These are phyloP conservation scores for Lunasporangiospora selenospora DNA, from an alignment of 192 early-diverging fungal genomes.

Conservation along the genomic window DNA sequence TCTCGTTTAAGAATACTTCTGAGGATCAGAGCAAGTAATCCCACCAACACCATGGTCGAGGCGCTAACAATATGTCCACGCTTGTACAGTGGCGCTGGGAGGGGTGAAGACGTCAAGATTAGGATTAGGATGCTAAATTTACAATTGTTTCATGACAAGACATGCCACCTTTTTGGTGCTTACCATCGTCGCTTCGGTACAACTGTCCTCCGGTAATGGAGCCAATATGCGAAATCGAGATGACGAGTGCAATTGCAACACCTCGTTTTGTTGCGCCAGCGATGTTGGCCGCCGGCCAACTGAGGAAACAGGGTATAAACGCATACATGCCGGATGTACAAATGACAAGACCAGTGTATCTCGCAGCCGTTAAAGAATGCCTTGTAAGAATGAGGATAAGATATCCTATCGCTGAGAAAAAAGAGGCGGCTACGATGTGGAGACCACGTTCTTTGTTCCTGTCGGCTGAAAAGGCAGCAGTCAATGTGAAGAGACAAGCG, in stretches of 20 bases:
- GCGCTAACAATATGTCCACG: slow-evolving; percentile 7
- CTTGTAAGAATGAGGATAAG: background rate
- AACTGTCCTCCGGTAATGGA: slow-evolving; percentile 71
- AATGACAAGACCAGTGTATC: background rate
- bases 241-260: slow-evolving; percentile 62
- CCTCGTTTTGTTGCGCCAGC: slow-evolving; percentile 70
- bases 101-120: no score
- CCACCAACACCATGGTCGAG: background rate
- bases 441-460: background rate
- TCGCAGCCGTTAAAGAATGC: slow-evolving; percentile 22
- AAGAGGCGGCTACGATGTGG: no score
- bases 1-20: background rate
- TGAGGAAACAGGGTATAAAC: slow-evolving; percentile 48
- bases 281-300: slow-evolving; percentile 60
- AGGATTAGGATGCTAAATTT: no score
- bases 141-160: no score
- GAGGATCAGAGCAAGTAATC: background rate
- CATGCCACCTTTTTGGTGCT: no score
- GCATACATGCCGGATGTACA: slow-evolving; percentile 15
- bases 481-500: no score
- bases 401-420: background rate
- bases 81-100: slow-evolving; percentile 2
- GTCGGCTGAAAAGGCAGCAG: background rate
- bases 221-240: slow-evolving; percentile 67
- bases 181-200: slow-evolving; percentile 62